These are phyloP conservation scores for Elongisporangium senticosum DNA, from an alignment of 352 stramenopile species.

Conservation along the genomic window DNA sequence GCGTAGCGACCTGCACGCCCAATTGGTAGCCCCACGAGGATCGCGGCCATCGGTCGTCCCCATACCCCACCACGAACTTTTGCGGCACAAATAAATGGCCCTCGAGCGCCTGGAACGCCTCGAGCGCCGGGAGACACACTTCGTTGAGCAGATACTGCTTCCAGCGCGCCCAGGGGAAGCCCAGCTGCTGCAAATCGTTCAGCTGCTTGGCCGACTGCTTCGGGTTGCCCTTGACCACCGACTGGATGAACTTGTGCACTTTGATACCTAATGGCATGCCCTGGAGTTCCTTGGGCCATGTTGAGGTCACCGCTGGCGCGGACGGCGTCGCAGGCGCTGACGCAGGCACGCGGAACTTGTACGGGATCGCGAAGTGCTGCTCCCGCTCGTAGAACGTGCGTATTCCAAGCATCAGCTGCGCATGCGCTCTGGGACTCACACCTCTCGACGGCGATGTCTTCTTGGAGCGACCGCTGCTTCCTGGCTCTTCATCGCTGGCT, in stretches of 20 bases:
- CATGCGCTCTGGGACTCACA: constrained; percentile 1
- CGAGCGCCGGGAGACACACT: constrained; percentile 67
- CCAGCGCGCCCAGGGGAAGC: constrained; percentile 56
- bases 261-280: constrained; percentile 45
- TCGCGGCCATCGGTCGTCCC: constrained; percentile 65
- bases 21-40: constrained; percentile 80
- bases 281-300: constrained; percentile 47
- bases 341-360: constrained; percentile 25
- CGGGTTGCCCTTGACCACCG: constrained; percentile 15
- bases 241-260: constrained; percentile 52
- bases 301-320: constrained; percentile 1
- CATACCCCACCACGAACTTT: constrained; percentile 83
- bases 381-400: constrained; percentile 50
- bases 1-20: constrained; percentile 83
- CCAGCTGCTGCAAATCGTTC: constrained; percentile 28
- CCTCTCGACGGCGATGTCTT: neutral
- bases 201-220: constrained; percentile 30
- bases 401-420: constrained; percentile 39
- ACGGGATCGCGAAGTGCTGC: constrained; percentile 59
- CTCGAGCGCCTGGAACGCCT: constrained; percentile 71
- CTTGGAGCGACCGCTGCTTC: neutral
- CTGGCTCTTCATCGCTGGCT: neutral
- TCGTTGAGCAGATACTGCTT: constrained; percentile 57
- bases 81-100: constrained; percentile 90
- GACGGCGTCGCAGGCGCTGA: constrained; percentile 26